phyloP scores from a whole-genome alignment of 1,284 basidiomycete genomes.

The Boletus coffeatus region DNA sequence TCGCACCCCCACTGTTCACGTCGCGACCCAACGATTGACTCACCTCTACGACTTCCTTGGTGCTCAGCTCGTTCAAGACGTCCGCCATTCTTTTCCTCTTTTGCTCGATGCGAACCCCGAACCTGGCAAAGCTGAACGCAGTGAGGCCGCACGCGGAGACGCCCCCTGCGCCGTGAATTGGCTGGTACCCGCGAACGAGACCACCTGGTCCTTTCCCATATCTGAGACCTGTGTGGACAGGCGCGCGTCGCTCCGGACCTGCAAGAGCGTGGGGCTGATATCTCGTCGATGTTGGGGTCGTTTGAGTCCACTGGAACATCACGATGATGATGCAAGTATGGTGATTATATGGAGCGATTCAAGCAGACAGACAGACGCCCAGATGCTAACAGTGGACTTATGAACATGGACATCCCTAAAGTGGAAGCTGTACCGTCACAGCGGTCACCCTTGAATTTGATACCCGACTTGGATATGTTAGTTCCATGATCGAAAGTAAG shows the following conservation, averaged over 20 bases:
- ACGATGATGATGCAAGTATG: background rate
- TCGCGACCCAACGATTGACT: constrained; percentile 1
- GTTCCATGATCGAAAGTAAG: background rate
- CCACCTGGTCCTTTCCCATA: constrained; percentile 27
- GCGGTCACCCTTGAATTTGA: too few species aligned
- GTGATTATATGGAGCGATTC: background rate
- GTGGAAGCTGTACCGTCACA: background rate
- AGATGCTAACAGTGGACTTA: background rate
- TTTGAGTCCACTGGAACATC: background rate
- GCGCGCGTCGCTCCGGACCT: background rate
- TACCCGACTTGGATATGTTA: too few species aligned
- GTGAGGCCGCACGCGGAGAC: constrained; percentile 58
- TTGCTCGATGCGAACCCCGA: constrained; percentile 27
- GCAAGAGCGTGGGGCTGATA: background rate
- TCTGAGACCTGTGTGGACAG: constrained; percentile 18
- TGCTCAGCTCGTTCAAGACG: constrained; percentile 20
- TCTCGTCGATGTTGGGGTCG: background rate
- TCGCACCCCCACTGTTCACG: background rate
- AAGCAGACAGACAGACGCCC: background rate
- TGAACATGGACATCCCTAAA: background rate
- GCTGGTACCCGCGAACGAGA: constrained; percentile 42
- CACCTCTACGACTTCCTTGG: constrained; percentile 22
- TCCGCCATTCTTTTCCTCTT: constrained; percentile 7
- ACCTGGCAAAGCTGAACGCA: constrained; percentile 53
- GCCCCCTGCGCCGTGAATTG: constrained; percentile 39